Base-by-base conservation (phyloP, 805 yeast species). In the Candida saitoana region DNA sequence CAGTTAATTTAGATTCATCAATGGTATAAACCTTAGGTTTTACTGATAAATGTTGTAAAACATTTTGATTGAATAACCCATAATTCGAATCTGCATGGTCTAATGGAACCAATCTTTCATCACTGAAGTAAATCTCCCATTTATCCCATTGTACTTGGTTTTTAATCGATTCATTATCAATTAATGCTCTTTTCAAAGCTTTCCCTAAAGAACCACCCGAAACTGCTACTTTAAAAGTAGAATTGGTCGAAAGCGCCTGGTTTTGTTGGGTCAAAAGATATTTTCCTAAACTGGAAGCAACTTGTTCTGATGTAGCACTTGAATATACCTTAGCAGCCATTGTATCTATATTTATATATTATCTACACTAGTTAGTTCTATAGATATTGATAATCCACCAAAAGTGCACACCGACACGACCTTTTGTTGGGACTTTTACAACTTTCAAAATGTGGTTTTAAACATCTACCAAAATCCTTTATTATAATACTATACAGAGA, bases 121-220 rank as follows among this genome's bases (percentile, higher is more conserved):
- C 98, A 49, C 90, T 82, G 64, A 90, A 88, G 67, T 73, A 90
- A 9, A 90, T 81, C 45, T 79, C 79, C 95, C 95, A 86, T 51
- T 79, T 73, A 29, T 66, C 61, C 91, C 95, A 86, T 53, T 78
- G 64, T 22, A 82, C 73, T 43, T 70, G 52, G 2, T 60, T 42
- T 1, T 71, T 64, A 33, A 74, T 57, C 11, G 64, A 67, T 18
- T 61, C 42, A 58, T 86, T 76, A 47, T 77, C 79, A 42, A 88
- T 74, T 48, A 89, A 71, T 3, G 88, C 91, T 36, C 72, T 69
- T 45, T 76, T 74, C 56, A 83, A 71, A 2, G 82, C 87, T 51
- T 84, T 82, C 20, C 90, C 87, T 52, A 89, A 73, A 7, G 96
- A 87, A 1, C 98, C 98, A 33, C 98, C 98, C 44, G 93, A 83